Conservation (phyloP, 768 basidiomycete species). For the Naganishia friedmannii region DNA sequence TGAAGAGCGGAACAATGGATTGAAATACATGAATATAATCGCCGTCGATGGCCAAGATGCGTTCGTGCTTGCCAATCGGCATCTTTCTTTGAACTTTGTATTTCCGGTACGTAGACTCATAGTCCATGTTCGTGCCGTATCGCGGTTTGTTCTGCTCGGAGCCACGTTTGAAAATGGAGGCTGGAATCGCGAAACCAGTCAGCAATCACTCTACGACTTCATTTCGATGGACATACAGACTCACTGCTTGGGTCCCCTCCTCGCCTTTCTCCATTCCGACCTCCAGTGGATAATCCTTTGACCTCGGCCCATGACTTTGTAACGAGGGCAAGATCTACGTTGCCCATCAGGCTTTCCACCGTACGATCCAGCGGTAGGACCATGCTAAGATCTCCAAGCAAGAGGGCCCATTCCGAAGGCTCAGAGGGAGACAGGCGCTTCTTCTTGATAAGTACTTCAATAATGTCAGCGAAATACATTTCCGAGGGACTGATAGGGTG, state of each 20-base stretch:
- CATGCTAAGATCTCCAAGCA: constrained; percentile 50
- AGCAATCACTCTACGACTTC: neutral
- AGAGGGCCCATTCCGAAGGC: constrained; percentile 65
- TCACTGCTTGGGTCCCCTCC: constrained; percentile 84
- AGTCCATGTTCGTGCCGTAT: constrained; percentile 65
- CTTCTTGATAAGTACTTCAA: constrained; percentile 61
- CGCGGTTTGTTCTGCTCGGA: constrained; percentile 66
- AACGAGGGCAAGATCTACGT: constrained; percentile 75
- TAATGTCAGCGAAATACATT: constrained; percentile 95
- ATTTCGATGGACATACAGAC: neutral
- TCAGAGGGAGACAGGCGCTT: constrained; percentile 45
- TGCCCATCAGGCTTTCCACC: constrained; percentile 89
- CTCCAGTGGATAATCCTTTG: constrained; percentile 58
- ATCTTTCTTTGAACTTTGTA: constrained; percentile 90
- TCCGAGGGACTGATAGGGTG: constrained; percentile 60
- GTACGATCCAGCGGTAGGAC: constrained; percentile 91
- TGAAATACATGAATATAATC: constrained; percentile 76
- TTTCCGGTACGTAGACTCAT: constrained; percentile 85
- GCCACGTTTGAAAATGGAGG: constrained; percentile 88
- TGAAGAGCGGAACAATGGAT: neutral
- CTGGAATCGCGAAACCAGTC: constrained; percentile 45
- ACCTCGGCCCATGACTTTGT: constrained; percentile 71
- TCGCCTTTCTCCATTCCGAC: constrained; percentile 62
- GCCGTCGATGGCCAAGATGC: constrained; percentile 88
- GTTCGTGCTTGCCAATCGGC: constrained; percentile 86